phyloP scores from a whole-genome alignment of 169 alveolate species.

The Plasmodium gallinaceum region DNA sequence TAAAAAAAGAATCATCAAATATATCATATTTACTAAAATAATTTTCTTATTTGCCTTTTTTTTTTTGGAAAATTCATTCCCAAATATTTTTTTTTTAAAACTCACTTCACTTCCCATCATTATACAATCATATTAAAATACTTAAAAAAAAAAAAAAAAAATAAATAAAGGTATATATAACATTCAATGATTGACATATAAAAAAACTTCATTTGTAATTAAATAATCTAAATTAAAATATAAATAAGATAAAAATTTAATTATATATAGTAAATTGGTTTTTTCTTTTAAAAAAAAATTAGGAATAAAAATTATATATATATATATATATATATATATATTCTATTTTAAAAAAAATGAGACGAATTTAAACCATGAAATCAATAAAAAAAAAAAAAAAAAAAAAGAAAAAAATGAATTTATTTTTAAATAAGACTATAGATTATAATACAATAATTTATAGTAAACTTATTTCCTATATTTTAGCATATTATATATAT shows the following conservation, averaged over 20 bases:
- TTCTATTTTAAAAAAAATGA: too few species aligned
- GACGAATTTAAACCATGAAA: too few species aligned
- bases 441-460: too few species aligned
- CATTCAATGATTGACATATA: too few species aligned
- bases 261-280: neutral
- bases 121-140: neutral
- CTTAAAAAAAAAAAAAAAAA: neutral
- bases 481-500: too few species aligned
- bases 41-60: slow-evolving; percentile 28
- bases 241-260: neutral
- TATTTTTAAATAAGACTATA: too few species aligned
- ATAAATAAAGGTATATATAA: neutral
- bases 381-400: too few species aligned
- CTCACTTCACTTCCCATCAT: slow-evolving; percentile 44
- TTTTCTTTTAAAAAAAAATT: neutral
- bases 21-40: slow-evolving; percentile 46
- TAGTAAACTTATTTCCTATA: too few species aligned
- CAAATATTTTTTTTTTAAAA: slow-evolving; percentile 33
- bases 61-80: slow-evolving; percentile 36
- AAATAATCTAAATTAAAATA: neutral
- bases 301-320: neutral
- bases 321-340: too few species aligned
- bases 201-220: too few species aligned
- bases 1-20: slow-evolving; percentile 49
- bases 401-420: too few species aligned